phyloP scores from a whole-genome alignment of 257 asterid genomes.

The Paulownia fortunei region DNA sequence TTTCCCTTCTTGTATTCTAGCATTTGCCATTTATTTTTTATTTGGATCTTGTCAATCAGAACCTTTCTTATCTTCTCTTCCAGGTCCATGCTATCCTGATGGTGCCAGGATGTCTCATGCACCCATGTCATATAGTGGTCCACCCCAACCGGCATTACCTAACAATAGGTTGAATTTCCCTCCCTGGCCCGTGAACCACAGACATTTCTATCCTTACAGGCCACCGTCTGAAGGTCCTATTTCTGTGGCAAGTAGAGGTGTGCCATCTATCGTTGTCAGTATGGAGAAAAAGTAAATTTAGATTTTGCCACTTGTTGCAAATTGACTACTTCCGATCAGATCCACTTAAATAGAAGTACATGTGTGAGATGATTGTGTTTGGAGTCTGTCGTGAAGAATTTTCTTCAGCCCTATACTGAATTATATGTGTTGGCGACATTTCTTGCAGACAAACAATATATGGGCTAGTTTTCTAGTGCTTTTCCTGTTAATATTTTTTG shows the following conservation, averaged over 20 bases:
- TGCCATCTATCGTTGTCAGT: slow-evolving; percentile 18
- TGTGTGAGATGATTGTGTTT: slow-evolving; percentile 16
- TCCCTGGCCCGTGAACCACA: slow-evolving; percentile 62
- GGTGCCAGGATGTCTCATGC: slow-evolving; percentile 58
- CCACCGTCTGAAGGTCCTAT: slow-evolving; percentile 74
- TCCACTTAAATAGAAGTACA: background rate
- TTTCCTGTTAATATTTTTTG: background rate
- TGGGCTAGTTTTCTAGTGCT: background rate
- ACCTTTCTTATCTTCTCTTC: slow-evolving; percentile 14
- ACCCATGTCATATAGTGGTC: slow-evolving; percentile 57
- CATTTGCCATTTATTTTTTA: background rate
- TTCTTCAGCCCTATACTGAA: background rate
- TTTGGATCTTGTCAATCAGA: slow-evolving; percentile 20
- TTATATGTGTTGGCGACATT: background rate
- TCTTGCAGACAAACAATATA: background rate
- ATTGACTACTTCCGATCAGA: slow-evolving; percentile 4
- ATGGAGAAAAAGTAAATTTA: slow-evolving; percentile 1
- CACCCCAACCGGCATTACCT: slow-evolving; percentile 57
- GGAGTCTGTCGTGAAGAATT: background rate
- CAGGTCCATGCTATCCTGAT: slow-evolving; percentile 80
- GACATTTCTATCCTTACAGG: slow-evolving; percentile 65
- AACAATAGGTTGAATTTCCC: slow-evolving; percentile 70
- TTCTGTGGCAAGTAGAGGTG: slow-evolving; percentile 80
- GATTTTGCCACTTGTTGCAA: background rate
- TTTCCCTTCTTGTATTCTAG: slow-evolving; percentile 5